These are phyloP conservation scores for Cucumis hystrix DNA, from an alignment of 306 rosid genomes.

Conservation along the genomic window DNA sequence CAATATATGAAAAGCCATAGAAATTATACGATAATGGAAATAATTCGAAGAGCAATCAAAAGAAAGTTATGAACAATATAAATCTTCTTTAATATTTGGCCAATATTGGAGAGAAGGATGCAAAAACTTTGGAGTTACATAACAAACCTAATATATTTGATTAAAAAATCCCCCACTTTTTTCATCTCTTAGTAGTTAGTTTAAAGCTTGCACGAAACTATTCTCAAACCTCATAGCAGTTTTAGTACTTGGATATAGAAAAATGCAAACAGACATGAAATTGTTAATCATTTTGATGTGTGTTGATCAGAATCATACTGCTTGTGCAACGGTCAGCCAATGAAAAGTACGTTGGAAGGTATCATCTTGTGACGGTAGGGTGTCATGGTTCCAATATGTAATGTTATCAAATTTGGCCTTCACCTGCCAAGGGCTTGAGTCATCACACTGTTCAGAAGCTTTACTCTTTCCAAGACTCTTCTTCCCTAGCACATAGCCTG, in stretches of 20 bases:
- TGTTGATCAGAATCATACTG: conserved; percentile 33
- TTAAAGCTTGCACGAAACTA: not conserved
- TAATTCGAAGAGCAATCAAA: not conserved
- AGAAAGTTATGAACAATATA: not conserved
- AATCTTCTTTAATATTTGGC: not conserved
- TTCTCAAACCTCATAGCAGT: not conserved
- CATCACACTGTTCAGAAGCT: conserved; percentile 14
- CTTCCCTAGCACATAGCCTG: conserved; percentile 68
- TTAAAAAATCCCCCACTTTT: not conserved
- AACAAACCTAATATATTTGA: not conserved
- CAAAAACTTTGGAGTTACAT: not conserved
- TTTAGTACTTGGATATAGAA: not conserved
- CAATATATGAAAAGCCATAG: not conserved
- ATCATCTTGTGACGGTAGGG: conserved; percentile 50
- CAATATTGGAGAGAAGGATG: not conserved
- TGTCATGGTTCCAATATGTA: conserved; percentile 84
- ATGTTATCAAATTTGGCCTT: conserved; percentile 43
- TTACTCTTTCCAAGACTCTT: conserved; percentile 22
- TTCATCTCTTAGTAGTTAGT: not conserved
- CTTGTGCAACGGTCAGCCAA: conserved; percentile 62
- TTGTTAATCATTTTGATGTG: not conserved
- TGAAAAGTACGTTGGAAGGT: conserved; percentile 61
- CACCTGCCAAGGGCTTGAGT: conserved; percentile 34
- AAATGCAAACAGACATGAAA: not conserved
- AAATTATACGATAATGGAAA: not conserved